Percentiles rank a stretch among this genome's conserved stretches.
Conservation (phyloP, 2,329 filamentous ascomycete species). For the Lasiodiplodia citricola region DNA sequence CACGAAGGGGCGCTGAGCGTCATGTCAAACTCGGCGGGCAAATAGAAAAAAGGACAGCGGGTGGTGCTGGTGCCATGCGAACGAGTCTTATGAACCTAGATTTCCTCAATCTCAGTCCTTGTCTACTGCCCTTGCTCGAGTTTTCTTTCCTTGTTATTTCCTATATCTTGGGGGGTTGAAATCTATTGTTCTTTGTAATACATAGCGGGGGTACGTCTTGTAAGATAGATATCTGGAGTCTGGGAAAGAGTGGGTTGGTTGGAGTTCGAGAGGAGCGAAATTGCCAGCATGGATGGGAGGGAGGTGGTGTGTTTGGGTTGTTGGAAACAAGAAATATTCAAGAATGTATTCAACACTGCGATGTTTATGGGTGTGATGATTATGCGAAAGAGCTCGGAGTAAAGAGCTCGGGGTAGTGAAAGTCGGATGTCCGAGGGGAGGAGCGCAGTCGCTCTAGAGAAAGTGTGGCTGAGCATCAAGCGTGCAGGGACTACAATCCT, state of each 20-base stretch:
- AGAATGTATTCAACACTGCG: background rate
- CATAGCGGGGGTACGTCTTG: background rate
- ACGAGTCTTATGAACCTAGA: background rate
- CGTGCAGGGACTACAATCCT: too few species aligned
- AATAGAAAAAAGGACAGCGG: background rate
- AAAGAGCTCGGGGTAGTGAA: too few species aligned
- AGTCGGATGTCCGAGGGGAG: too few species aligned
- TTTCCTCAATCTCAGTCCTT: background rate
- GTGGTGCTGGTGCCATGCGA: background rate
- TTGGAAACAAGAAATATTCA: background rate
- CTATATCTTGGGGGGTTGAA: background rate
- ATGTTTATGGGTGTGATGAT: background rate
- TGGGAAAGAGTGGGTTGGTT: background rate
- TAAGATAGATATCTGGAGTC: background rate
- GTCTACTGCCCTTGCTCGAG: background rate
- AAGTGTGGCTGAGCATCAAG: too few species aligned
- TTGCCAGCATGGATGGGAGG: background rate
- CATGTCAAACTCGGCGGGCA: background rate
- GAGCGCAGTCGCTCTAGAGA: too few species aligned
- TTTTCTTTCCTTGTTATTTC: background rate
- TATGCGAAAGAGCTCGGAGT: background rate
- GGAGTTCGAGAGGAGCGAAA: background rate
- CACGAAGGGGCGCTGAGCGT: background rate
- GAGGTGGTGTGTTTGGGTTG: background rate
- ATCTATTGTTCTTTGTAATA: background rate